phyloP scores from a whole-genome alignment of 345 rosid genomes.

The Hypericum perforatum region DNA sequence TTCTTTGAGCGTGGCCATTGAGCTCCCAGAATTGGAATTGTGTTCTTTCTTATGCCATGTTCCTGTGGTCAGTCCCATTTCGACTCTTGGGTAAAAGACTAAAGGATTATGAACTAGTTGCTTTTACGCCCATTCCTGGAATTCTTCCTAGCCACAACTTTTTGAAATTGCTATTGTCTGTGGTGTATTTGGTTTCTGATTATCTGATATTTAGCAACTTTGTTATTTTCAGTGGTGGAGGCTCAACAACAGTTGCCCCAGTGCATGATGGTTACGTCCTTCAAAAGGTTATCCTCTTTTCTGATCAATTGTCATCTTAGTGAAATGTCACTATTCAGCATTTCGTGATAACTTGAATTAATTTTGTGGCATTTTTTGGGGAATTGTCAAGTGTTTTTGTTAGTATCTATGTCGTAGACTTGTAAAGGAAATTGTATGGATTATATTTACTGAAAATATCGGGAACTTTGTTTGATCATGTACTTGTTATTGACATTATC shows the following conservation, averaged over 20 bases:
- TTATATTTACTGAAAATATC: too few species aligned
- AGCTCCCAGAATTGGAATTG: not conserved
- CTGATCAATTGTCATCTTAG: not conserved
- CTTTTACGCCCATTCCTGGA: too few species aligned
- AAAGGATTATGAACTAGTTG: too few species aligned
- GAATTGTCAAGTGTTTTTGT: too few species aligned
- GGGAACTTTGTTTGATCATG: too few species aligned
- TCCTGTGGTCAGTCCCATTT: not conserved
- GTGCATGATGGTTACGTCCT: slow-evolving; percentile 98
- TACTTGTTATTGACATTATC: too few species aligned
- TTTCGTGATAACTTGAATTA: too few species aligned
- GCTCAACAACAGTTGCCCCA: slow-evolving; percentile 89
- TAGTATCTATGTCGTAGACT: too few species aligned
- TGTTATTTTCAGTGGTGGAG: slow-evolving; percentile 72
- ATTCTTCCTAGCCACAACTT: too few species aligned
- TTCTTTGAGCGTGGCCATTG: not conserved
- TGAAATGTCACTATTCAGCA: too few species aligned
- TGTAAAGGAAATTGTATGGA: too few species aligned
- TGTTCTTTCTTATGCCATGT: not conserved
- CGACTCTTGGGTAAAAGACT: not conserved
- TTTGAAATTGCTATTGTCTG: not conserved
- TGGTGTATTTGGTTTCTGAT: not conserved
- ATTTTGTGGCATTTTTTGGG: too few species aligned
- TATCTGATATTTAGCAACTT: not conserved
- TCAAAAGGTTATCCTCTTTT: slow-evolving; percentile 58